These are phyloP conservation scores for Megacollybia marginata DNA, from an alignment of 768 basidiomycete genomes.

Conservation along the genomic window DNA sequence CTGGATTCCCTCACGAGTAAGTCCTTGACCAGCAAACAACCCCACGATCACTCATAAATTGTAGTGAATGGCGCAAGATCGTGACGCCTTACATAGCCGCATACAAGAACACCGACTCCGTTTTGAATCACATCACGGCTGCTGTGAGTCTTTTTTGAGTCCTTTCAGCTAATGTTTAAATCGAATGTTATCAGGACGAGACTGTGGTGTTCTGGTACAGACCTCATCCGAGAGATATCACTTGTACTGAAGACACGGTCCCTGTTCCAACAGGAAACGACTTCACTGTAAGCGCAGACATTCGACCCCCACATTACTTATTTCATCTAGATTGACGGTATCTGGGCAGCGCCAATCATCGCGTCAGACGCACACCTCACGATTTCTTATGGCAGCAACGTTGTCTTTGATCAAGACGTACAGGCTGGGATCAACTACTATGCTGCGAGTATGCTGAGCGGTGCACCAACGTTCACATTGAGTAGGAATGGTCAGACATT, in stretches of 20 bases:
- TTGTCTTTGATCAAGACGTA: neutral
- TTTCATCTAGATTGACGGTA: neutral
- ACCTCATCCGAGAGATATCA: neutral
- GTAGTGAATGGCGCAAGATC: neutral
- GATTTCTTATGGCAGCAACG: neutral
- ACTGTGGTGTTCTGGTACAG: neutral
- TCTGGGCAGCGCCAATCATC: neutral
- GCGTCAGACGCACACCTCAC: neutral
- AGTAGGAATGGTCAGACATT: slow-evolving; percentile 40
- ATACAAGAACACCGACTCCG: neutral
- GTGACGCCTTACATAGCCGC: neutral
- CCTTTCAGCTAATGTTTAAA: neutral
- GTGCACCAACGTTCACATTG: slow-evolving; percentile 26
- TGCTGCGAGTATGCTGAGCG: neutral
- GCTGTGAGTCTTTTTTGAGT: neutral
- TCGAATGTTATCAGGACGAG: neutral
- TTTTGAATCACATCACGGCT: neutral
- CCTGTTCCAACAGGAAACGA: neutral
- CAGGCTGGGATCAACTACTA: neutral
- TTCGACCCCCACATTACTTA: neutral
- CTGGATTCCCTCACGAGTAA: neutral
- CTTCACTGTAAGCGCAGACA: neutral
- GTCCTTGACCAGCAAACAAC: neutral
- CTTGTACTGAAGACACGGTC: neutral
- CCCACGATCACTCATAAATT: neutral